phyloP scores from a whole-genome alignment of 768 basidiomycete genomes.

The Trametes elegans region DNA sequence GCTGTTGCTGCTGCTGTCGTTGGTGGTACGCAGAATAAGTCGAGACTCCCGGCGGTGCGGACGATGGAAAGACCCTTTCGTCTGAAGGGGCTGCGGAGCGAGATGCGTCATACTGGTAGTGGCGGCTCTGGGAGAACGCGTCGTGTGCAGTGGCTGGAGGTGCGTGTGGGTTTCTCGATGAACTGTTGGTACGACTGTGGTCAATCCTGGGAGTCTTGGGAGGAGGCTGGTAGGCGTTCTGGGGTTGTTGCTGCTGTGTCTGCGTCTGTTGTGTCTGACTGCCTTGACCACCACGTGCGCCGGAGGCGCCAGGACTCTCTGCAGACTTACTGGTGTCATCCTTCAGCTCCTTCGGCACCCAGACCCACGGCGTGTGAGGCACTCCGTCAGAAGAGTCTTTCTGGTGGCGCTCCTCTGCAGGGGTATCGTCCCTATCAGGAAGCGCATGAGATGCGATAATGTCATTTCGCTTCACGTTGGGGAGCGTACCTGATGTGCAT shows the following conservation, averaged over 20 bases:
- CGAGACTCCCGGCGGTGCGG: conserved; percentile 1
- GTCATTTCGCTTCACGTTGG: no score
- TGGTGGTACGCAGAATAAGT: conserved; percentile 16
- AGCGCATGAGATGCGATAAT: no score
- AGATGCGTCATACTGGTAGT: not conserved
- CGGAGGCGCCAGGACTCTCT: conserved; percentile 8
- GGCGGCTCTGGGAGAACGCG: not conserved
- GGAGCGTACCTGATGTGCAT: conserved; percentile 71
- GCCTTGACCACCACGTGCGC: not conserved
- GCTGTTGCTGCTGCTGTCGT: conserved; percentile 20
- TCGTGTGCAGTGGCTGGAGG: not conserved
- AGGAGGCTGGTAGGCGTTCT: not conserved
- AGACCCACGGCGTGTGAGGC: conserved; percentile 69
- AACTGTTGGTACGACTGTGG: not conserved
- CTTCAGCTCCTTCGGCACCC: conserved; percentile 41
- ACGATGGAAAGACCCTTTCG: not conserved
- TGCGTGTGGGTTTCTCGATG: conserved; percentile 1
- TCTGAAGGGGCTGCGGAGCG: not conserved
- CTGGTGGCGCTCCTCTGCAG: conserved; percentile 11
- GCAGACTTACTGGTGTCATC: conserved; percentile 22
- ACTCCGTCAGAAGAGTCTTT: conserved; percentile 31
- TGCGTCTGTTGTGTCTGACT: not conserved
- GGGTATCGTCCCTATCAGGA: conserved; percentile 15
- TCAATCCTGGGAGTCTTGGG: not conserved
- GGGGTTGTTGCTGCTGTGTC: conserved; percentile 1